These are phyloP conservation scores for Phytophthora colocasiae DNA, from an alignment of 352 stramenopile genomes.

Conservation along the genomic window DNA sequence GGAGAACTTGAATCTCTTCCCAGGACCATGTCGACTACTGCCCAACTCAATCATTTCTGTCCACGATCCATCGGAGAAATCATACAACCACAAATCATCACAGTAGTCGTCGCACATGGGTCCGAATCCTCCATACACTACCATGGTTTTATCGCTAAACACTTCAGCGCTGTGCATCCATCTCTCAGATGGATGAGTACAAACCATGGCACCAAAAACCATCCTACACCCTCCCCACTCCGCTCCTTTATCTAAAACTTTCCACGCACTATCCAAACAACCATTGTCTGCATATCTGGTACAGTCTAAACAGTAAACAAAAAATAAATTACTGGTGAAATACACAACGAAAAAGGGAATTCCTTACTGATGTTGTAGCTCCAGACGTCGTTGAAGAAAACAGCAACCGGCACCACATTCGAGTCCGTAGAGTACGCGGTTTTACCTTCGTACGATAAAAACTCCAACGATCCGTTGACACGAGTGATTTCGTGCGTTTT, in stretches of 20 bases:
- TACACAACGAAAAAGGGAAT: slow-evolving; percentile 3
- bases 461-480: slow-evolving; percentile 84
- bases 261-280: slow-evolving; percentile 88
- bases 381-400: slow-evolving; percentile 97
- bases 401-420: slow-evolving; percentile 76
- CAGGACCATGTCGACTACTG: slow-evolving; percentile 63
- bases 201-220: slow-evolving; percentile 86
- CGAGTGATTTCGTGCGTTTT: slow-evolving; percentile 92
- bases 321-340: slow-evolving; percentile 1
- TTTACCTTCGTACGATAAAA: slow-evolving; percentile 91
- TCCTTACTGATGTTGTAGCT: slow-evolving; percentile 92
- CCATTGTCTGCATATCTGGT: slow-evolving; percentile 87
- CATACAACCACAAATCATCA: slow-evolving; percentile 96
- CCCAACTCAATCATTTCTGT: slow-evolving; percentile 85
- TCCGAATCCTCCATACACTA: slow-evolving; percentile 94
- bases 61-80: slow-evolving; percentile 92
- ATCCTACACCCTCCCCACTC: slow-evolving; percentile 93
- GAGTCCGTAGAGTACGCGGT: slow-evolving; percentile 53
- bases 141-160: slow-evolving; percentile 91
- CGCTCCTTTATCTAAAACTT: slow-evolving; percentile 82
- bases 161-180: slow-evolving; percentile 91
- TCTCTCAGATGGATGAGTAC: slow-evolving; percentile 87
- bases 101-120: slow-evolving; percentile 96
- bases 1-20: slow-evolving; percentile 94
- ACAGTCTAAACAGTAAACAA: slow-evolving; percentile 54